Base-by-base conservation (phyloP, 148 eudicot species). In the Cornus suecica region DNA sequence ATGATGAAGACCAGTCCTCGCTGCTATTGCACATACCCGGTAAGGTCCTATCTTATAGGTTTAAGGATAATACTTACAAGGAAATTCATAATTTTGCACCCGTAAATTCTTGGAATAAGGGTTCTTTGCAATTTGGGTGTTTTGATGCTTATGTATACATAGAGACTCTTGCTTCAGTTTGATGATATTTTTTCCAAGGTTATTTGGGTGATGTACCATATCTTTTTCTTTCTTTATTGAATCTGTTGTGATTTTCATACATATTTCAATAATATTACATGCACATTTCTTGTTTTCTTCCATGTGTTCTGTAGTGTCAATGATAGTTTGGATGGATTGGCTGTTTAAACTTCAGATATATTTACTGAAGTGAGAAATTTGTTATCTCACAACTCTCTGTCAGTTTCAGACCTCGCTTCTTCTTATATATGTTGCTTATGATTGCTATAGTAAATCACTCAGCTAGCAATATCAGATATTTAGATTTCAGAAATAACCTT, bases 11-110 rank as follows among this genome's bases (percentile, higher is more conserved):
- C 62, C 84, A 80, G 15, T 69, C 87, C 0, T 20, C 7, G 3
- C 69, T 88, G 14, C 71, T 86, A 26, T 25, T 88, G 32, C 78
- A 85, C 15, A 56, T 83, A 64, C 87, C 87, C 16, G 88, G 87
- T 73, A 83, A 82, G 63, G 80, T 84, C 51, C 61, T 86, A 26
- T 73, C 82, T 32, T 88, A 85, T 56, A 74, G 78, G 42, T 81
- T 88, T 16, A 65, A 71, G 69, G 18, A 48, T 20, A 10, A 48
- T 16, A 25, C 61, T 42, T 65, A 20, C 13, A 74, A 18, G 70
- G 62, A 41, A 48, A 66, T 72, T 72, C 48, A 29, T 56, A 48
- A 60, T 32, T 72, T 30, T 3, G 48, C 48, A 15, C 29, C 66
- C 0, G 28, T 4, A 45, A 34, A 60, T 22, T 23, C 23, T 31